A percentile compares a stretch with the other conserved stretches of the same genome.
Evolutionary conservation across 2,329 filamentous ascomycete genomes (phyloP).

Genomic region (Diaporthe capsici): DNA sequence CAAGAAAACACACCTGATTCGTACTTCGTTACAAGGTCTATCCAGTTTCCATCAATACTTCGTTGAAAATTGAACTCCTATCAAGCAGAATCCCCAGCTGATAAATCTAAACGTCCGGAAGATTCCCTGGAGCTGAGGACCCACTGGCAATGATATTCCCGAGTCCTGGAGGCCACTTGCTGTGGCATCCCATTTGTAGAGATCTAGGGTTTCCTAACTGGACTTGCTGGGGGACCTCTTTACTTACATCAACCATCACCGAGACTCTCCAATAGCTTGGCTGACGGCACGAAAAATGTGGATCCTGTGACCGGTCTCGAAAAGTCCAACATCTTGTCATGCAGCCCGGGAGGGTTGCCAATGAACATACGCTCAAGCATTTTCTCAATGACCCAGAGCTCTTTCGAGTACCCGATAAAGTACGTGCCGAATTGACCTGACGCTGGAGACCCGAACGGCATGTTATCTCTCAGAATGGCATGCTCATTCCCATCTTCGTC

Average conservation of each 20-base stretch:
- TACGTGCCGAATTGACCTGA: neutral
- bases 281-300: slow-evolving; percentile 4
- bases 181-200: neutral
- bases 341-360: neutral
- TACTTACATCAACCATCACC: neutral
- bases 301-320: neutral
- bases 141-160: neutral
- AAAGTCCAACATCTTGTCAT: slow-evolving; percentile 6
- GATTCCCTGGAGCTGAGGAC: neutral
- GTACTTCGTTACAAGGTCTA: too few relatives aligned
- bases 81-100: neutral
- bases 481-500: neutral
- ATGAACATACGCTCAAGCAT: neutral
- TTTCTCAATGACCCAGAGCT: slow-evolving; percentile 5
- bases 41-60: neutral
- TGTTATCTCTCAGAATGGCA: slow-evolving; percentile 4
- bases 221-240: neutral
- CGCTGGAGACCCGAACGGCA: neutral
- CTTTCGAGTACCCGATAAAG: slow-evolving; percentile 2
- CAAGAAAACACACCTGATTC: too few relatives aligned
- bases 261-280: neutral
- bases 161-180: neutral
- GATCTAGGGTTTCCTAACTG: neutral
- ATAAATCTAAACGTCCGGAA: neutral
- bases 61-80: neutral